Base-by-base conservation (phyloP, 371 early-diverging fungal species). In the Apophysomyces variabilis region DNA sequence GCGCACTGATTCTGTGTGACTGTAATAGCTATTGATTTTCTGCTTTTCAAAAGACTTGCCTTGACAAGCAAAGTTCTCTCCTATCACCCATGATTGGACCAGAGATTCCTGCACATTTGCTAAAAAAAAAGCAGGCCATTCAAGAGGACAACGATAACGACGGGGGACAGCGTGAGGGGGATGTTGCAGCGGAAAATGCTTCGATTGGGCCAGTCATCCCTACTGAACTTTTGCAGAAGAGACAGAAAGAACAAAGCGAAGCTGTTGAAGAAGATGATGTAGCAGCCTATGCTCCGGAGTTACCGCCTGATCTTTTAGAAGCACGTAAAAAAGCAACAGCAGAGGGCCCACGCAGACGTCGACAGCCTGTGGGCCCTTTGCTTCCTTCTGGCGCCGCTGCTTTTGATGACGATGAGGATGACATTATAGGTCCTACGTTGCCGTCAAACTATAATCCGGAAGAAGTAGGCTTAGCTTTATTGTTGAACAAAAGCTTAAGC, bases 301-400 rank as follows among this genome's bases (percentile, higher is more conserved):
- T 87, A 3, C 87, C 87, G 7, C 87, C 87, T 62, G 87, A 87
- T 65, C 67, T 87, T 9, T 38, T 85, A 4, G 73, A 78, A 41
- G 79, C 78, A 57, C 78, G 80, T 35, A 64, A 60, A 46, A 57
- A 69, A 32, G 62, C 44, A 18, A 62, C 26, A 60, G 63, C 8
- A 18, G 58, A 39, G 66, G 62, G 18, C 8, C 43, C 38, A 16
- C 56, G 62, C n/a, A 66, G 77, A 39, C 58, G 81, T 59, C 78
- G 78, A 45, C 73, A 77, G 21, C 79, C 79, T 14, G 63, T 82
- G 11, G 85, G 85, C 0, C 87, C 87, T 0, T 56, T 80, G 1
- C 50, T 82, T 12, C 54, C 71, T 26, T 26, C 32, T 3, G 32
- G 3, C 14, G n/a, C 46, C 1, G 65, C 65, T 8, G 68, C 79